Evolutionary conservation across 2,329 filamentous ascomycete species (phyloP).

Genomic region (Aspergillus intermedius): DNA sequence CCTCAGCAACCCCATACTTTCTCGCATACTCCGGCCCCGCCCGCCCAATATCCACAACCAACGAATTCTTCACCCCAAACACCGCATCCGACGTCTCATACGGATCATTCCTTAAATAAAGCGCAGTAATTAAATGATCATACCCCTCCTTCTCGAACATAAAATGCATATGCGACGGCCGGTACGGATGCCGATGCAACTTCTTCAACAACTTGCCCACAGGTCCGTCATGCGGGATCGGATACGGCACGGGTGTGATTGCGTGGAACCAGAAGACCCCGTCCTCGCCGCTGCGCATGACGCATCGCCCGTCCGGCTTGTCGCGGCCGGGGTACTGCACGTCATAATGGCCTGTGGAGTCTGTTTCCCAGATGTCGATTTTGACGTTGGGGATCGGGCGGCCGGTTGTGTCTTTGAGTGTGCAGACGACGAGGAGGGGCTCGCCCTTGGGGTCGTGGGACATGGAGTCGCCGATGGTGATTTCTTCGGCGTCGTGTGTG

Average conservation of each 20-base stretch:
- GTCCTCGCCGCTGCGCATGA: constrained; percentile 62
- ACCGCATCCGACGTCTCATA: constrained; percentile 81
- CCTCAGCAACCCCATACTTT: constrained; percentile 59
- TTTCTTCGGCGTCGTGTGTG: constrained; percentile 63
- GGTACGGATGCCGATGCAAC: constrained; percentile 67
- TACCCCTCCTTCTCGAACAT: constrained; percentile 78
- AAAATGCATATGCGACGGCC: constrained; percentile 77
- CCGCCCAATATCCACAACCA: constrained; percentile 60
- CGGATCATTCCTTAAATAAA: constrained; percentile 70
- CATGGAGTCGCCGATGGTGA: constrained; percentile 54
- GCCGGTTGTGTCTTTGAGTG: constrained; percentile 58
- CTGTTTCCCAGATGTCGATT: constrained; percentile 81
- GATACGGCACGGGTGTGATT: constrained; percentile 77
- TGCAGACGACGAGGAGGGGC: constrained; percentile 67
- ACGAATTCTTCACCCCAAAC: constrained; percentile 76
- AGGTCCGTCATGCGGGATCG: constrained; percentile 76
- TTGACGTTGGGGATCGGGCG: constrained; percentile 59
- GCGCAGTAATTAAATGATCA: constrained; percentile 76
- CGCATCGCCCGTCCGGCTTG: constrained; percentile 64
- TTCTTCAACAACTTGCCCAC: constrained; percentile 64
- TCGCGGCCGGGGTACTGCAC: constrained; percentile 64
- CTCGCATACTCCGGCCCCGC: constrained; percentile 49
- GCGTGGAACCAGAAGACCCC: constrained; percentile 80
- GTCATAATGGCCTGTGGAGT: constrained; percentile 73
- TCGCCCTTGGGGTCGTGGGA: constrained; percentile 63